A percentile compares a stretch with the other conserved stretches of the same genome.
Evolutionary conservation across 345 rosid species (phyloP).

Genomic region (Ceriops tagal): DNA sequence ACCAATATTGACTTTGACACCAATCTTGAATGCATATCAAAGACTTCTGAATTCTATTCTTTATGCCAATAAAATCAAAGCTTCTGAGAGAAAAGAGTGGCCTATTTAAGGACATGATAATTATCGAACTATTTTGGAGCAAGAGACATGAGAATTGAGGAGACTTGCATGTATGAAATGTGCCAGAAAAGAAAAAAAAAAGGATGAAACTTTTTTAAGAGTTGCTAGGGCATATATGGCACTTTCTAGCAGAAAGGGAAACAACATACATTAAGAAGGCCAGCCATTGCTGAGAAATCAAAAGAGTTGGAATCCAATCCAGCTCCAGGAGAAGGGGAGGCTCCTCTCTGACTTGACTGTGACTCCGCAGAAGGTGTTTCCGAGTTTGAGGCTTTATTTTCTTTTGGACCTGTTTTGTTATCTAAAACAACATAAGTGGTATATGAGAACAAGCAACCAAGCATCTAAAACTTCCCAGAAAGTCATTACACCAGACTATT

Average conservation of each 20-base stretch:
- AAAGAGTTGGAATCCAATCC: constrained; percentile 58
- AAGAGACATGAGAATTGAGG: not conserved
- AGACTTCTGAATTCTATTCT: too few species aligned
- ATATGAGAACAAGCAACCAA: not conserved
- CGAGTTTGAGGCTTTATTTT: constrained; percentile 37
- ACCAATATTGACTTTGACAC: too few species aligned
- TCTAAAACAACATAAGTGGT: constrained; percentile 26
- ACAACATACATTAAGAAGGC: constrained; percentile 68
- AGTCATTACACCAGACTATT: not conserved
- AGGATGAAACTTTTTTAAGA: not conserved
- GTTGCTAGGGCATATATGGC: not conserved
- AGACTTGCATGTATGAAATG: not conserved
- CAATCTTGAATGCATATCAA: too few species aligned
- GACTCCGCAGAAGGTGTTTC: constrained; percentile 56
- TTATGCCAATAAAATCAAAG: too few species aligned
- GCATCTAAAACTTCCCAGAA: not conserved
- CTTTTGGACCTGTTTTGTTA: constrained; percentile 46
- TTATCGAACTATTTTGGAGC: not conserved
- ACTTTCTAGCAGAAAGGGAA: not conserved
- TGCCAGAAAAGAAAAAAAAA: not conserved
- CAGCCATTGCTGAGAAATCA: constrained; percentile 84
- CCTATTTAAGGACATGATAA: not conserved
- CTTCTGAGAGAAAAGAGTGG: too few species aligned
- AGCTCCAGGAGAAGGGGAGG: constrained; percentile 36
- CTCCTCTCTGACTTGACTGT: constrained; percentile 31